Base-by-base conservation (phyloP, 2,329 filamentous ascomycete species). In the Aspergillus fumigatiaffinis region DNA sequence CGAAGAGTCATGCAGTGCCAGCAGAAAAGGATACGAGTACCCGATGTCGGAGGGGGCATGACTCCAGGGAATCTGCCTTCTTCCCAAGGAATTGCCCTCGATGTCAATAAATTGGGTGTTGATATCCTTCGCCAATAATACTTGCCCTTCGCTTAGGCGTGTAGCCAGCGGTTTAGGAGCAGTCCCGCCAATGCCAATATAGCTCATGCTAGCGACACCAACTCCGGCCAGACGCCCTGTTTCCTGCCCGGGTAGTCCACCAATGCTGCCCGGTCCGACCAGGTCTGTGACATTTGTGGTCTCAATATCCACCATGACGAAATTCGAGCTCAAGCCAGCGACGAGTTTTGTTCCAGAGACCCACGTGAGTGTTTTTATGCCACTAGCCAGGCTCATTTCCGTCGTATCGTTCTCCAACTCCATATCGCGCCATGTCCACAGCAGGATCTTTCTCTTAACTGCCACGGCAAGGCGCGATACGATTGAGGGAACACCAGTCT, bases 401-500 rank as follows among this genome's bases (percentile, higher is more conserved):
- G 80, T 79, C 0, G 88, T 85, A 35, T 94, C 86, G 3, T 84
- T 65, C 50, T 84, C 84, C 46, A 97, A 81, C 77, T 97, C 94
- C 79, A 92, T 94, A 72, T 96, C 92, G 67, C 94, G 89, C 94
- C 95, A 99, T 68, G 88, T 90, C 92, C 94, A 99, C 55, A 97
- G 77, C 59, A 97, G 74, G 53, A 99, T 81, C 67, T 90, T 90
- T 68, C 94, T 83, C 81, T 97, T 97, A 35, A 97, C 91, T 4
- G 92, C 92, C 10, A 99, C 93, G 6, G 92, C 94, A 52, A 99
- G 79, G 41, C 92, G 84, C 55, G 91, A 96, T 63, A 97, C 92
- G 55, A 99, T 95, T 64, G 93, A 91, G 1, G 92, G 92, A 51
- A 99, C 92, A 25, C 90, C 90, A 0, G 91, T 96, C 51, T 86